Base-by-base conservation (phyloP, 805 yeast genomes). In the Kuraishia hungarica region DNA sequence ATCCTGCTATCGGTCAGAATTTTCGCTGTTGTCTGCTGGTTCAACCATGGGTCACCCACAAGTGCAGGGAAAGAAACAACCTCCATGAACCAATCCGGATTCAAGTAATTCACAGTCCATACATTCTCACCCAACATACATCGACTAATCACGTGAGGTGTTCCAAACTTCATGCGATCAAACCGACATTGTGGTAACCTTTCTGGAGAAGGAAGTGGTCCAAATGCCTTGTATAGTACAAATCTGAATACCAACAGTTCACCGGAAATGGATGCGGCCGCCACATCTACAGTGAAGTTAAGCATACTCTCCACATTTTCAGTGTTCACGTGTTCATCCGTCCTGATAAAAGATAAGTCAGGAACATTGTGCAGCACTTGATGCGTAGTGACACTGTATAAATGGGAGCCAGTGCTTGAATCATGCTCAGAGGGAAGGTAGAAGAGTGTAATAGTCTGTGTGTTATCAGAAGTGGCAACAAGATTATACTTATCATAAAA, bases 331-430 rank as follows among this genome's bases (percentile, higher is more conserved):
- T 66, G 62, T 2, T 53, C 51, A 8, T 57, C 54, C 47, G 59
- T 61, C 47, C 57, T 58, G 19, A 75, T 58, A 51, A 83, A 72
- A 23, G 76, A 64, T 1, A 81, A 77, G 54, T 75, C 80, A 0
- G 90, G 82, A 11, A 85, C 73, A 60, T 86, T 85, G 60, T 82
- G 84, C 7, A 73, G 61, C 19, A 85, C 57, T 49, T 71, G 72
- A 47, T 74, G 77, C 1, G 81, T 67, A 39, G 65, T 69, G 2
- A 72, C 65, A 48, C 64, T 69, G 22, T 57, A 56, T 11, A 62
- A 54, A 47, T 20, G 49, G 21, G 5, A 10, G 5, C 21, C 17
- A 15, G 21, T 11, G 17, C 17, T n/a, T 23, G 23, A 39, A n/a
- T 52, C 56, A 15, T 60, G 60, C 19, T 55, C 54, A 17, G 52